These are phyloP conservation scores for Nymphaea thermarum DNA, from an alignment of 164 flowering plant genomes.

Conservation along the genomic window DNA sequence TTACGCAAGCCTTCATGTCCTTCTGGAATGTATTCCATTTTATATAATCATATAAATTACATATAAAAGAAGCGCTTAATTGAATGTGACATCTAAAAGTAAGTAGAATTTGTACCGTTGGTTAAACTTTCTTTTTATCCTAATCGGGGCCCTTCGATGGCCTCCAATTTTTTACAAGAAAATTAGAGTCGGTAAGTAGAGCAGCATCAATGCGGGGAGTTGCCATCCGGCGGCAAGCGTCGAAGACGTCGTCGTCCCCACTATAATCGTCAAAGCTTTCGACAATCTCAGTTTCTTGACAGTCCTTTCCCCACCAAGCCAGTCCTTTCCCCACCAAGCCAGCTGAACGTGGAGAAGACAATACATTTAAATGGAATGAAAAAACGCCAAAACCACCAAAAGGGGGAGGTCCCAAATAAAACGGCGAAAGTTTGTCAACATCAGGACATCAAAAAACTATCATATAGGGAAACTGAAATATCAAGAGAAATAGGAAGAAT, in stretches of 20 bases:
- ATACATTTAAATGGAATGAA: background rate
- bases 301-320: too few species aligned
- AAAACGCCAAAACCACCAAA: background rate
- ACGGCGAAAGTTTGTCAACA: background rate
- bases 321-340: constrained; percentile 38
- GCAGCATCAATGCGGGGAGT: constrained; percentile 85
- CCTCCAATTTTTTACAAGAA: too few species aligned
- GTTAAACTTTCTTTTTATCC: too few species aligned
- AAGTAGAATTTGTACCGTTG: too few species aligned
- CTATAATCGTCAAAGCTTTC: constrained; percentile 87
- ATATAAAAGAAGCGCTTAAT: too few species aligned
- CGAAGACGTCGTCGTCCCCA: constrained; percentile 85
- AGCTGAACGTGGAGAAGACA: constrained; percentile 10
- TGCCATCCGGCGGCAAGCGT: too few species aligned
- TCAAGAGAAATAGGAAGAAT: background rate
- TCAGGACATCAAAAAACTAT: background rate
- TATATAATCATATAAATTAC: too few species aligned
- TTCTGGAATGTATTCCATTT: too few species aligned
- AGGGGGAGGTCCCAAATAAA: background rate
- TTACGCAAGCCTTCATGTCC: too few species aligned
- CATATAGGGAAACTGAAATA: background rate
- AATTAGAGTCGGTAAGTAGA: constrained; percentile 78
- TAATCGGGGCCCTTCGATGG: too few species aligned
- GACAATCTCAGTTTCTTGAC: constrained; percentile 90
- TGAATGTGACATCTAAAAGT: too few species aligned